Conservation (phyloP, 2,329 filamentous ascomycete species). For the Fusarium sulawesiense region DNA sequence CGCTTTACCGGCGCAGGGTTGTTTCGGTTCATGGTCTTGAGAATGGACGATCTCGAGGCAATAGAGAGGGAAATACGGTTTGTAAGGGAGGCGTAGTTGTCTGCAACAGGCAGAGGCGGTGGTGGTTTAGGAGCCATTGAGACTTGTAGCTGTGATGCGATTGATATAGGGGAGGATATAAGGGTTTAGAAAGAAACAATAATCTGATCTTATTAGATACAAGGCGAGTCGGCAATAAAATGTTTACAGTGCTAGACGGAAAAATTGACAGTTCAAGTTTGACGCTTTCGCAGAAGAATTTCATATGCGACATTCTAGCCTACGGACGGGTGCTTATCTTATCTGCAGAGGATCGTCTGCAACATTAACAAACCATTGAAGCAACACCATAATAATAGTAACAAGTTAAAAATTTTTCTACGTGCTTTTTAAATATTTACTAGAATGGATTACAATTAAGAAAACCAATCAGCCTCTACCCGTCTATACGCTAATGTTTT, state of each 20-base stretch:
- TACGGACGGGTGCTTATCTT: slow-evolving; percentile 37
- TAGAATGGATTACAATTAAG: slow-evolving; percentile 40
- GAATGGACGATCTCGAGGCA: slow-evolving; percentile 51
- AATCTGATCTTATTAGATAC: neutral
- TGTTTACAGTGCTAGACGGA: neutral
- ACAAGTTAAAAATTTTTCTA: neutral
- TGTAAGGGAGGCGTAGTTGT: slow-evolving; percentile 53
- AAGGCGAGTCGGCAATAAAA: neutral
- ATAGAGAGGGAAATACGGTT: slow-evolving; percentile 58
- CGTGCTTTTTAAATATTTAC: slow-evolving; percentile 13
- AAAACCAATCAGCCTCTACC: slow-evolving; percentile 27
- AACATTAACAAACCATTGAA: neutral
- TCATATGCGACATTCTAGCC: slow-evolving; percentile 39
- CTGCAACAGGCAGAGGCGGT: slow-evolving; percentile 51
- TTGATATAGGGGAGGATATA: neutral
- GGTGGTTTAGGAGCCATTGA: slow-evolving; percentile 41
- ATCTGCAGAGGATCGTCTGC: slow-evolving; percentile 23
- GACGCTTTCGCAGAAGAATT: slow-evolving; percentile 35
- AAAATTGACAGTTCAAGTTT: slow-evolving; percentile 21
- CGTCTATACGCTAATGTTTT: slow-evolving; percentile 9
- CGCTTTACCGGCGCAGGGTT: slow-evolving; percentile 26
- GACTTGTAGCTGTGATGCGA: neutral
- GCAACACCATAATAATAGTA: neutral
- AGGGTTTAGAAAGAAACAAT: neutral
- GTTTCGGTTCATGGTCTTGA: slow-evolving; percentile 48